Conservation (phyloP, 2,329 filamentous ascomycete species). For the Fusarium torreyae region DNA sequence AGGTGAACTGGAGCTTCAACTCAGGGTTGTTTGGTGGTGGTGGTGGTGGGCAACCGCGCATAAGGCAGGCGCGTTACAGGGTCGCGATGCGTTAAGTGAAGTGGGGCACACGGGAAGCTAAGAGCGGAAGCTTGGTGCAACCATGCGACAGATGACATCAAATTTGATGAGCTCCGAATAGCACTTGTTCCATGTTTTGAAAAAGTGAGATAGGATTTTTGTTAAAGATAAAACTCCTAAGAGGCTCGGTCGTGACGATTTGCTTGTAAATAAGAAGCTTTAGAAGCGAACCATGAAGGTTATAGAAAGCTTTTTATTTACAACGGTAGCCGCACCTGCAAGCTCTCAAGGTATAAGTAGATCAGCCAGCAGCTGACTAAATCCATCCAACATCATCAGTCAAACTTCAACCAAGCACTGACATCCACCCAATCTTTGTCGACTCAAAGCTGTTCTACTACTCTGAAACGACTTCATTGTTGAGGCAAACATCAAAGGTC, state of each 20-base stretch:
- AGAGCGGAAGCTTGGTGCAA: conserved; percentile 16
- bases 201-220: not conserved
- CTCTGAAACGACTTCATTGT: not conserved
- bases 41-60: conserved; percentile 5
- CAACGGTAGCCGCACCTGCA: too few relatives aligned
- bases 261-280: too few relatives aligned
- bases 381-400: conserved; percentile 7
- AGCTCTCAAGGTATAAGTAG: too few relatives aligned
- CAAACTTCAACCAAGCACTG: conserved; percentile 15
- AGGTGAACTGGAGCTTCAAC: not conserved
- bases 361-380: conserved; percentile 18
- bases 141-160: conserved; percentile 28
- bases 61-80: conserved; percentile 2
- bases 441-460: not conserved
- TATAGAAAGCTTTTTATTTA: too few relatives aligned
- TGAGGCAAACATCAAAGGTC: not conserved
- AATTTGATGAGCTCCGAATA: conserved; percentile 2
- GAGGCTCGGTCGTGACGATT: too few relatives aligned
- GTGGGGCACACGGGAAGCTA: conserved; percentile 33
- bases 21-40: conserved; percentile 2
- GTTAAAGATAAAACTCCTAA: too few relatives aligned
- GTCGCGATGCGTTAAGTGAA: conserved; percentile 2
- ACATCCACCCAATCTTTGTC: conserved; percentile 4
- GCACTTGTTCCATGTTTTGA: not conserved
- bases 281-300: too few relatives aligned